phyloP scores from a whole-genome alignment of 129 eudicot genomes.

The Escallonia rubra region DNA sequence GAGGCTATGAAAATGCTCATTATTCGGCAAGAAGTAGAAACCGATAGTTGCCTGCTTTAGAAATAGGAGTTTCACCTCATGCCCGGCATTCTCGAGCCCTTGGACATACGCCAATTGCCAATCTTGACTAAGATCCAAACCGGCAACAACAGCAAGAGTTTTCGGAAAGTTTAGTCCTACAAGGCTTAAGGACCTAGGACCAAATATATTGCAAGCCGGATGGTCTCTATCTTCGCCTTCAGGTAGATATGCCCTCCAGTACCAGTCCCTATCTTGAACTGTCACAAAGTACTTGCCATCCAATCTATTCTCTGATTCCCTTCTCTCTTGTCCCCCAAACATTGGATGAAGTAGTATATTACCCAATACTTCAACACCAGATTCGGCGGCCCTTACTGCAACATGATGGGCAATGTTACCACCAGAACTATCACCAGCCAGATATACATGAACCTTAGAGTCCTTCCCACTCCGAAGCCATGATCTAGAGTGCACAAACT shows the following conservation, averaged over 20 bases:
- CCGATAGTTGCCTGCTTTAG: conserved; percentile 60
- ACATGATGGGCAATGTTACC: conserved; percentile 93
- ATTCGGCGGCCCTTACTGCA: conserved; percentile 58
- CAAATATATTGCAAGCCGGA: conserved; percentile 89
- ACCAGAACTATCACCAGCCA: conserved; percentile 94
- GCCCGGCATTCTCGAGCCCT: conserved; percentile 48
- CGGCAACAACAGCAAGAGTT: conserved; percentile 53
- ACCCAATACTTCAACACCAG: conserved; percentile 69
- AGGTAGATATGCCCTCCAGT: conserved; percentile 85
- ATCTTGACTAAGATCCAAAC: conserved; percentile 58
- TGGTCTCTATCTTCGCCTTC: conserved; percentile 92
- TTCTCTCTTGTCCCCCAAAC: conserved; percentile 79
- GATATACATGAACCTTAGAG: conserved; percentile 52
- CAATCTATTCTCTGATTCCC: conserved; percentile 56
- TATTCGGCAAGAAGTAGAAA: conserved; percentile 69
- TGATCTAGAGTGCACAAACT: conserved; percentile 72
- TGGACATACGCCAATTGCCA: conserved; percentile 62
- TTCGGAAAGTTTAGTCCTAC: conserved; percentile 47
- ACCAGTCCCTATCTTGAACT: conserved; percentile 90
- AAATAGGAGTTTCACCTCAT: conserved; percentile 48
- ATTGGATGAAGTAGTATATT: conserved; percentile 71
- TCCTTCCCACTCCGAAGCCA: conserved; percentile 75
- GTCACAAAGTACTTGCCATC: conserved; percentile 83
- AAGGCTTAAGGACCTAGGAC: conserved; percentile 48
- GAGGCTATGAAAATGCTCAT: conserved; percentile 49